phyloP scores from a whole-genome alignment of 192 early-diverging fungal genomes.

The Coemansia sp. region DNA sequence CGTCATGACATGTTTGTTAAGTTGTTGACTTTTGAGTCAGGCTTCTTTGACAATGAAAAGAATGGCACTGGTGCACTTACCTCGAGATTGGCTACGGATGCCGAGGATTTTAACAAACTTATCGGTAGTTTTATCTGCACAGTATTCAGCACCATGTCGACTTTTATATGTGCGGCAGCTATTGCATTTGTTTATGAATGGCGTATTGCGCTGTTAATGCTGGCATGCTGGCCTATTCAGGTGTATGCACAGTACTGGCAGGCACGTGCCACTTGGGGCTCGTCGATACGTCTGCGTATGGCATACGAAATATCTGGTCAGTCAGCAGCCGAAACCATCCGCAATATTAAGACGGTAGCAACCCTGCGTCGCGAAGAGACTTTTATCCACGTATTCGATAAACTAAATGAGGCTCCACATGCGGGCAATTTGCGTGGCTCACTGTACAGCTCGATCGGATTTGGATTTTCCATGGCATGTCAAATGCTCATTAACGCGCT shows the following conservation, averaged over 20 bases:
- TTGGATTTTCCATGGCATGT: constrained; percentile 58
- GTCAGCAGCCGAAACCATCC: constrained; percentile 80
- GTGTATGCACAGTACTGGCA: constrained; percentile 64
- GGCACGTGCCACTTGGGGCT: constrained; percentile 53
- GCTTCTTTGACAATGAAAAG: constrained; percentile 68
- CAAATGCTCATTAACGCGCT: constrained; percentile 60
- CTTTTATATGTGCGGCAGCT: constrained; percentile 27
- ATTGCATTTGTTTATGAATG: constrained; percentile 62
- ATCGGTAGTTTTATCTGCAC: constrained; percentile 43
- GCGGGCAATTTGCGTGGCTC: constrained; percentile 36
- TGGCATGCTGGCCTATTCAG: constrained; percentile 70
- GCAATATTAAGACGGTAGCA: constrained; percentile 80
- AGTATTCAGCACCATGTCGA: constrained; percentile 25
- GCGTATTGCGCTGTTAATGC: constrained; percentile 63
- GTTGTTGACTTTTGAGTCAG: constrained; percentile 69
- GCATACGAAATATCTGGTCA: constrained; percentile 68
- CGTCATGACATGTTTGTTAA: constrained; percentile 64
- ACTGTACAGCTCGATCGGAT: constrained; percentile 51
- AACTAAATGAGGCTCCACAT: constrained; percentile 53
- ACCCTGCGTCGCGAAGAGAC: constrained; percentile 64
- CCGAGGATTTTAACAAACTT: constrained; percentile 56
- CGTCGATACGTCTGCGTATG: constrained; percentile 55
- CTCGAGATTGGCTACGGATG: constrained; percentile 69
- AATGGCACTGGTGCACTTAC: constrained; percentile 73
- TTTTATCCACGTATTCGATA: constrained; percentile 47